Conservation (phyloP, 176 grass and related monocot genomes). For the Carex kokanica region DNA sequence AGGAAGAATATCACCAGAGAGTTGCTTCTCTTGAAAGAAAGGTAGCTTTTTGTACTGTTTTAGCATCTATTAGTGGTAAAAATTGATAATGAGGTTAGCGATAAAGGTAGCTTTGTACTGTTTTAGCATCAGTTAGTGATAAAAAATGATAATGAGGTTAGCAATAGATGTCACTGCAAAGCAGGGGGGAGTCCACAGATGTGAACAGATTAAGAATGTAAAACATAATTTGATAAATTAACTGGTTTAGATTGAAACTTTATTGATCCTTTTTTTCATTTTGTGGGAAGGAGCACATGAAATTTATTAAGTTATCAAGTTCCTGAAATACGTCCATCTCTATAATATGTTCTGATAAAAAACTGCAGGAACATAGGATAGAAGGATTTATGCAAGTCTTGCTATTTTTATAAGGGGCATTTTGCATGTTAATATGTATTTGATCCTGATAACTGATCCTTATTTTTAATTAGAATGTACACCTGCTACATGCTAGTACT, state of each 20-base stretch:
- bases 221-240: neutral
- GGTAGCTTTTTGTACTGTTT: conserved; percentile 36
- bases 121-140: too few relatives aligned
- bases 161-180: neutral
- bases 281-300: neutral
- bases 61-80: neutral
- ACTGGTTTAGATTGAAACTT: neutral
- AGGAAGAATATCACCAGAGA: conserved; percentile 94
- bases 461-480: neutral
- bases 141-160: too few relatives aligned
- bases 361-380: neutral
- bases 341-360: neutral
- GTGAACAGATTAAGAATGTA: too few relatives aligned
- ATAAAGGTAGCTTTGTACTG: neutral
- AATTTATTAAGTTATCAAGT: neutral
- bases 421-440: neutral
- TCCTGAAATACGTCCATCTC: neutral
- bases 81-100: neutral
- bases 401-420: neutral
- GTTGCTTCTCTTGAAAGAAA: conserved; percentile 99
- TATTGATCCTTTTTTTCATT: neutral
- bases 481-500: neutral
- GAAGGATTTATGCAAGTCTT: neutral
- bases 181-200: neutral
- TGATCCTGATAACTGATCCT: neutral